Conservation (phyloP, 345 rosid species). For the Adansonia digitata region DNA sequence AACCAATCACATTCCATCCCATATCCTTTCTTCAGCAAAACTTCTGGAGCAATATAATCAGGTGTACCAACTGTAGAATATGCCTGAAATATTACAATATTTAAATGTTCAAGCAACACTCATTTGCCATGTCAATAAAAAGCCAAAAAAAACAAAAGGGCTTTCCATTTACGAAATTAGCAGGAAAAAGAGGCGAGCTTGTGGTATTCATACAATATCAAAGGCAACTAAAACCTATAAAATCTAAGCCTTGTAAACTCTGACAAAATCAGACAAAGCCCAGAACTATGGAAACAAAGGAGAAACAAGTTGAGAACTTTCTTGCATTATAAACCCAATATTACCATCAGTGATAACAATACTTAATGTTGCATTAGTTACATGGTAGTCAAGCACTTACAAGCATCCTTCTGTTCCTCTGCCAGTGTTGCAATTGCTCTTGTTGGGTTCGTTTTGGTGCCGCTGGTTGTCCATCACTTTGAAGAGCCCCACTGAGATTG, state of each 20-base stretch:
- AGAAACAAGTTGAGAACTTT: background rate
- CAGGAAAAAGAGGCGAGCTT: background rate
- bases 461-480: constrained; percentile 72
- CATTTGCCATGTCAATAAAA: background rate
- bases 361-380: constrained; percentile 1
- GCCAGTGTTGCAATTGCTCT: constrained; percentile 93
- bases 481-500: constrained; percentile 63
- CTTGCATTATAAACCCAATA: background rate
- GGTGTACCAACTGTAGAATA: constrained; percentile 99
- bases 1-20: constrained; percentile 99
- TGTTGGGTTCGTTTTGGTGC: constrained; percentile 81
- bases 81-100: constrained; percentile 49
- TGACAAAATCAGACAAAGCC: background rate
- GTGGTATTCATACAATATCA: background rate
- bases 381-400: constrained; percentile 40
- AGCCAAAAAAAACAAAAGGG: background rate
- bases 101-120: constrained; percentile 10
- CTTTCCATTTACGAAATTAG: background rate
- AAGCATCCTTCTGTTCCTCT: constrained; percentile 92
- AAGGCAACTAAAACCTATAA: background rate
- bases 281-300: background rate
- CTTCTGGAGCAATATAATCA: constrained; percentile 97
- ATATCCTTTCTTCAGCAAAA: constrained; percentile 89
- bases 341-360: background rate
- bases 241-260: background rate